Base-by-base conservation (phyloP, 176 grass and related monocot species). In the Musa itinerans region DNA sequence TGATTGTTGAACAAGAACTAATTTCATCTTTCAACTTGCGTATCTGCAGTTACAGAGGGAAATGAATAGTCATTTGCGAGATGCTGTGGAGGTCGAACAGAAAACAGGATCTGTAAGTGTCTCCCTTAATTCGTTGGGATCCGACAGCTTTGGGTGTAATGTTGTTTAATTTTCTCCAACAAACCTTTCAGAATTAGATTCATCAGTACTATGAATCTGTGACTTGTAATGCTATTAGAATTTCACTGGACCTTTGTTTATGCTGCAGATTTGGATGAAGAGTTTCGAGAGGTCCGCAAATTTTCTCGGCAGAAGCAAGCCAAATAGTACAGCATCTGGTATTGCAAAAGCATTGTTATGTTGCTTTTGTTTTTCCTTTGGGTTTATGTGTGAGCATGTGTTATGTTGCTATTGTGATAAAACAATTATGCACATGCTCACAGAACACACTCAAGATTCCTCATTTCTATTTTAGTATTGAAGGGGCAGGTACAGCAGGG, bases 51-150 rank as follows among this genome's bases (percentile, higher is more conserved):
- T 51, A 56, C 61, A 50, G 48, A 77, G 25, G 34, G 75, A 77
- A 52, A 77, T 19, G 61, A 15, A 66, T 52, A 53, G 21, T 29
- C 59, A 26, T 15, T 65, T 27, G 51, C 21, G 61, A 2, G 20
- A 11, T 53, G 53, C 12, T 43, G 17, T 10, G 20, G 61, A 53
- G 61, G 27, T 65, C 53, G 75, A 77, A 66, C 58, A 53, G 20
- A 77, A 65, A n/a, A 76, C 21, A 13, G 43, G 20, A 20, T 77
- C 75, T 77, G 75, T 77, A 65, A 77, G 75, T 77, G n/a, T 52
- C 15, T 49, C 11, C 14, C 50, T 61, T 43, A 21, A 50, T 16
- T 17, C 23, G 23, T 13, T 53, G 61, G 34, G 34, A 43, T 43
- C 34, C 0, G 4, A 43, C 34, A 43, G 34, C 34, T 43, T 43